Percentiles rank a stretch among this genome's conserved stretches.
These are phyloP conservation scores for Emmonsiellopsis sp. DNA, from an alignment of 2,329 filamentous ascomycete species.

Conservation along the genomic window DNA sequence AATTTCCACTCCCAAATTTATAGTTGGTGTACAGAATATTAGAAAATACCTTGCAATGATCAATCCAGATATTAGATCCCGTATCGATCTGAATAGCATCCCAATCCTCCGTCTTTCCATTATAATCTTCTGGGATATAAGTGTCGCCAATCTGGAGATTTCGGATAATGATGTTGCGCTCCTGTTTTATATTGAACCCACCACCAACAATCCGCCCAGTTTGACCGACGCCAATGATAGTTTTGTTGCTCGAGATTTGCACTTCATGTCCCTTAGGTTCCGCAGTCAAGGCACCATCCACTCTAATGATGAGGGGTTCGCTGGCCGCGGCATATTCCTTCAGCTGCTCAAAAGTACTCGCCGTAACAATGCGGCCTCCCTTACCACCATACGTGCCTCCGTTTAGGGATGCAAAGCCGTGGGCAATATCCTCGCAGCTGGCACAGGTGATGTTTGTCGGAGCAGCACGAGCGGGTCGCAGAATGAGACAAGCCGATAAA, in stretches of 20 bases:
- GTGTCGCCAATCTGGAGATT: constrained; percentile 13
- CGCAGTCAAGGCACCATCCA: constrained; percentile 11
- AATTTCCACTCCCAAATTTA: constrained; percentile 1
- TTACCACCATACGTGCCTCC: constrained; percentile 15
- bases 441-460: background rate
- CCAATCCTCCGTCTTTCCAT: constrained; percentile 13
- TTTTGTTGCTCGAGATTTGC: constrained; percentile 15
- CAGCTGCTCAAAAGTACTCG: constrained; percentile 14
- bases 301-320: constrained; percentile 14
- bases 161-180: constrained; percentile 16
- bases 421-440: constrained; percentile 11
- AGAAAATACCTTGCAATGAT: constrained; percentile 13
- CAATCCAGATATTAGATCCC: constrained; percentile 16
- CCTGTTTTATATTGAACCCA: constrained; percentile 13
- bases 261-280: constrained; percentile 15
- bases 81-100: constrained; percentile 19
- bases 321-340: constrained; percentile 13
- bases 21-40: background rate
- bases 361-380: constrained; percentile 14
- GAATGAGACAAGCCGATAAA: background rate
- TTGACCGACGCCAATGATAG: constrained; percentile 16
- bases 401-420: constrained; percentile 16
- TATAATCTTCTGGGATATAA: constrained; percentile 11
- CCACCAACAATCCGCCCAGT: constrained; percentile 7
- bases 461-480: background rate